Base-by-base conservation (phyloP, 441 rosid genomes). In the Biscutella laevigata region DNA sequence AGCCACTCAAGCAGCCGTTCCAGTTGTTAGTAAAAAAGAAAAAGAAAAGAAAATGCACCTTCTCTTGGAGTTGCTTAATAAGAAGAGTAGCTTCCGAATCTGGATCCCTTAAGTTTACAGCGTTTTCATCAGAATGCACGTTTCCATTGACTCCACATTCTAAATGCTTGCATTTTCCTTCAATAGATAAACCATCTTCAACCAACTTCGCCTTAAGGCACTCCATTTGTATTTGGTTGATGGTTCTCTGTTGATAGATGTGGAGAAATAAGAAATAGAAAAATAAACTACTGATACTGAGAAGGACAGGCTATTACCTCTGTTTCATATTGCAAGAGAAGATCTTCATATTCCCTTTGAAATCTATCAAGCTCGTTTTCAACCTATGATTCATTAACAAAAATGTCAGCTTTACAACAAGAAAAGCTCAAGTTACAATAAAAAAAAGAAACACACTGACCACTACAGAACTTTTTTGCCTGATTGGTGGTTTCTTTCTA, bases 61-160 rank as follows among this genome's bases (percentile, higher is more conserved):
- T 86, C 75, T 85, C 95, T 66, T 87, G 84, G 40, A 91, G 96
- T 72, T 81, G 88, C 72, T 81, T 82, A 73, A 83, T 81, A 54
- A 84, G 82, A 72, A 69, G 68, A 66, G 76, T 77, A 66, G 77
- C 74, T 68, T n/a, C n/a, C n/a, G n/a, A n/a, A n/a, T 85, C 94
- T 4, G 74, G 77, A 73, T 82, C 94, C 68, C 77, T 67, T 51
- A 45, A 49, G 57, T 74, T 64, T 33, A 46, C 63, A 65, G 19
- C 39, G 60, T 62, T 76, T 41, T 78, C 81, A 62, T 48, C 67
- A 24, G 21, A n/a, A 39, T 50, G 64, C 37, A 51, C 49, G 33
- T 36, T 19, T 51, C 52, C 71, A 51, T 26, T 35, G 30, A 46
- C 70, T 57, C 39, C 53, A 60, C 32, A 40, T 48, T 47, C 54